These are phyloP conservation scores for Lantana camara DNA, from an alignment of 257 asterid genomes.

Conservation along the genomic window DNA sequence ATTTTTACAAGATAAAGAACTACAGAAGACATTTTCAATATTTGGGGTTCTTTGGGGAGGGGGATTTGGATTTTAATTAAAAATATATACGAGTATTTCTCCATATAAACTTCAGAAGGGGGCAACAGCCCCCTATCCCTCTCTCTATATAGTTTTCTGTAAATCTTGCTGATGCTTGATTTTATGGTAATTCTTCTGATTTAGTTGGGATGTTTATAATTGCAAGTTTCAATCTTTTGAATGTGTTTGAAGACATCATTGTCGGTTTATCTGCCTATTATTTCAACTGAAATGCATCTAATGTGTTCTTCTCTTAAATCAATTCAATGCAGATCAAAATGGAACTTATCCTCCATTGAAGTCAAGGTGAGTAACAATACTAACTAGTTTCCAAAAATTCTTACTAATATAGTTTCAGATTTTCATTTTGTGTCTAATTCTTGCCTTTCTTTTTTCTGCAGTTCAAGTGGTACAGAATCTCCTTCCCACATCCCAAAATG, in stretches of 20 bases:
- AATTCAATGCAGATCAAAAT: constrained; percentile 67
- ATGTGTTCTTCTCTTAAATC: constrained; percentile 16
- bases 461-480: constrained; percentile 72
- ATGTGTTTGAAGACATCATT: not conserved
- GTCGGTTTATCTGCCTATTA: not conserved
- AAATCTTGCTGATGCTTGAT: not conserved
- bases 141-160: too few species aligned
- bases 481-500: constrained; percentile 19
- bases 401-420: not conserved
- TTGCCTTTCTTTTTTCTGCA: constrained; percentile 44
- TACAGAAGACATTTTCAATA: too few species aligned
- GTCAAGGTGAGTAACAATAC: constrained; percentile 56
- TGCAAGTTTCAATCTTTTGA: too few species aligned
- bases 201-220: too few species aligned
- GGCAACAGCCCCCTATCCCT: too few species aligned
- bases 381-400: constrained; percentile 1
- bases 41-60: too few species aligned
- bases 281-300: constrained; percentile 11
- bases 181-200: not conserved
- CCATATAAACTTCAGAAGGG: too few species aligned
- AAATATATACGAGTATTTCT: too few species aligned
- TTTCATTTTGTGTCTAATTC: constrained; percentile 31
- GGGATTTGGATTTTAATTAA: too few species aligned
- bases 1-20: too few species aligned
- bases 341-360: constrained; percentile 73